Evolutionary conservation across 139 green algal genomes (phyloP), one percentile per base, ranked within the genome.

Genomic region (Micractinium sp.): DNA sequence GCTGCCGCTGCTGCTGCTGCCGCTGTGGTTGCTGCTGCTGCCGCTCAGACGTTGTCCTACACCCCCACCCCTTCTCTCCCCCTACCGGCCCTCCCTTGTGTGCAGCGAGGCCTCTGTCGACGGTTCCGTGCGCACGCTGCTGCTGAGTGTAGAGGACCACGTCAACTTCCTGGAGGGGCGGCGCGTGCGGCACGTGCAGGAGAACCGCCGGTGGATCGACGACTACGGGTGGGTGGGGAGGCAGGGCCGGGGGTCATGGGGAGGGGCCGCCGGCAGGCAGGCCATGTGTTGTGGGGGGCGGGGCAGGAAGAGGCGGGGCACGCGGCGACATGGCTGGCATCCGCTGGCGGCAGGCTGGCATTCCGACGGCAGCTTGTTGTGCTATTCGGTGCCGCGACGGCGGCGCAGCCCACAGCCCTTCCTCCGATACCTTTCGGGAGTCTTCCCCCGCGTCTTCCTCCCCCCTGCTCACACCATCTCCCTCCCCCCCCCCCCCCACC

Each of bases 141-240:
- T 92, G 35, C 83, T 95, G 3, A 90, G 81, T 23, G 89, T 95
- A 18, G 91, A 92, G 35, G 92, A 95, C 66, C 69, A 80, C 0
- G 93, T 95, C 16, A 90, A 91, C 39, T 95, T 93, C 80, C 79
- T 96, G 81, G 95, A 98, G 82, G 94, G 95, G 27, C 74, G 74
- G n/a, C 93, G 94, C 76, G 85, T 96, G n/a, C 89, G 93, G 67
- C 90, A 93, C 0, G 91, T 95, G 33, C 85, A 88, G 85, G 90
- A 94, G 36, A 82, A 63, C 0, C 63, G 89, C 0, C 83, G 95
- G 25, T 97, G 95, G 95, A 93, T 97, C 15, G 95, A 97, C 39
- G 91, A 90, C 31, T 97, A 97, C 90, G 39, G 38, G 83, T 87
- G 36, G 22, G 36, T 19, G 39, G 36, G 38, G 19, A 22, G 73